Base-by-base conservation (phyloP, 306 rosid species). In the Dalbergia oliveri region DNA sequence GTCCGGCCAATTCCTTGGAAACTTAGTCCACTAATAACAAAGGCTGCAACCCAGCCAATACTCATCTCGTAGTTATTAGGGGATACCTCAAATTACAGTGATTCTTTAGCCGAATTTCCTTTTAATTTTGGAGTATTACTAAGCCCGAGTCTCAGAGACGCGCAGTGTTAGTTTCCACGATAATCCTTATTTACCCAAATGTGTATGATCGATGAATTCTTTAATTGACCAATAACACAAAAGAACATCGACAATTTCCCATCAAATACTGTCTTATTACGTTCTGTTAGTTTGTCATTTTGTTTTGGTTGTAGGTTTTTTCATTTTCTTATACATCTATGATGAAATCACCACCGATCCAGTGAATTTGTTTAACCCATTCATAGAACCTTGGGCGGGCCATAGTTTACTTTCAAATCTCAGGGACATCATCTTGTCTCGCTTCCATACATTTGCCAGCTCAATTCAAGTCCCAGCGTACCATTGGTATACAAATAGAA, bases 401-500 rank as follows among this genome's bases (percentile, higher is more conserved):
- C 1, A 26, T 26, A 26, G 31, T 26, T 2, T 26, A 26, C 31
- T 26, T 26, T 26, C 31, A 2, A 26, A 5, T 67, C 73, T 56
- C 45, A 23, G 76, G 66, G 64, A 66, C 18, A 35, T 45, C 15
- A 1, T 14, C 59, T 26, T 64, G 11, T 62, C 63, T 79, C 45
- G 63, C 47, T 71, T 72, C 76, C 73, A 15, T 50, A 70, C 31
- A 44, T 21, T 21, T 59, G 60, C 11, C 39, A 56, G 72, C 51
- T 49, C 66, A 76, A 18, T 54, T 43, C 19, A 54, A 76, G 66
- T 77, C 73, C 23, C 77, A 62, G 41, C 2, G 73, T 72, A 62
- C 56, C 54, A 73, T 35, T 41, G 43, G 53, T 78, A 73, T 34
- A 73, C 33, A 66, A 68, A 73, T 58, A 78, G 79, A 67, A 76